A percentile compares a stretch with the other conserved stretches of the same genome.
phyloP scores from a whole-genome alignment of 2,329 filamentous ascomycete genomes.

The Nannizziopsis arthrosporioides region DNA sequence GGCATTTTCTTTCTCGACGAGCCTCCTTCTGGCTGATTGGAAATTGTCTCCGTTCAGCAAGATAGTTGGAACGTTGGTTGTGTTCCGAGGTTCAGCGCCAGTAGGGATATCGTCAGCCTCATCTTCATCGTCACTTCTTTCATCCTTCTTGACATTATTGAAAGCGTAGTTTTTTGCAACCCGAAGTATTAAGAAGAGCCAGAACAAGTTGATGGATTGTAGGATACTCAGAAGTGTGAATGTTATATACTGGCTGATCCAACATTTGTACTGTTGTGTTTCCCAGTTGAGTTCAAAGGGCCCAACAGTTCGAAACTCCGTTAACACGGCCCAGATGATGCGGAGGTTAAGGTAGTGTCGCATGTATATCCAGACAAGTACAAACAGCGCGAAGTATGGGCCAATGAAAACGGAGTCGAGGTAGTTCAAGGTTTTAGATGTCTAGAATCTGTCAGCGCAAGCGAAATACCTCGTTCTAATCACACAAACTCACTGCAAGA shows the following conservation, averaged over 20 bases:
- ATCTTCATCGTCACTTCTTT: slow-evolving; percentile 37
- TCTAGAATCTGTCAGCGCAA: slow-evolving; percentile 39
- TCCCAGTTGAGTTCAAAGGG: slow-evolving; percentile 40
- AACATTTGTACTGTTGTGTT: slow-evolving; percentile 39
- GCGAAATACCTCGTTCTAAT: not conserved
- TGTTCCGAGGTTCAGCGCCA: not conserved
- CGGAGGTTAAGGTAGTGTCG: slow-evolving; percentile 56
- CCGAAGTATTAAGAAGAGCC: slow-evolving; percentile 36
- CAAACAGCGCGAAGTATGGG: slow-evolving; percentile 76
- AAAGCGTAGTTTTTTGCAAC: slow-evolving; percentile 35
- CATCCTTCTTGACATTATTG: slow-evolving; percentile 30
- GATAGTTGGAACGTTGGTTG: slow-evolving; percentile 6
- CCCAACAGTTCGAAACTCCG: slow-evolving; percentile 38
- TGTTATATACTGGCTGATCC: slow-evolving; percentile 38
- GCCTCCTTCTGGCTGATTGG: not conserved
- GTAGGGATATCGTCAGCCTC: slow-evolving; percentile 20
- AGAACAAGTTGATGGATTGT: slow-evolving; percentile 38
- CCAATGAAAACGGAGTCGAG: slow-evolving; percentile 65
- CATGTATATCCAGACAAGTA: slow-evolving; percentile 75
- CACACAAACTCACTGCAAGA: slow-evolving; percentile 57
- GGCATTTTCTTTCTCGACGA: slow-evolving; percentile 4
- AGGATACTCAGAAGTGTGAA: slow-evolving; percentile 35
- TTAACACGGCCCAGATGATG: slow-evolving; percentile 37
- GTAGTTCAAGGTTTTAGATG: slow-evolving; percentile 86
- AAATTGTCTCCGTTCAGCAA: slow-evolving; percentile 6